A percentile compares a stretch with the other conserved stretches of the same genome.
phyloP scores from a whole-genome alignment of 2,329 filamentous ascomycete species.

The Cryphonectria japonica region DNA sequence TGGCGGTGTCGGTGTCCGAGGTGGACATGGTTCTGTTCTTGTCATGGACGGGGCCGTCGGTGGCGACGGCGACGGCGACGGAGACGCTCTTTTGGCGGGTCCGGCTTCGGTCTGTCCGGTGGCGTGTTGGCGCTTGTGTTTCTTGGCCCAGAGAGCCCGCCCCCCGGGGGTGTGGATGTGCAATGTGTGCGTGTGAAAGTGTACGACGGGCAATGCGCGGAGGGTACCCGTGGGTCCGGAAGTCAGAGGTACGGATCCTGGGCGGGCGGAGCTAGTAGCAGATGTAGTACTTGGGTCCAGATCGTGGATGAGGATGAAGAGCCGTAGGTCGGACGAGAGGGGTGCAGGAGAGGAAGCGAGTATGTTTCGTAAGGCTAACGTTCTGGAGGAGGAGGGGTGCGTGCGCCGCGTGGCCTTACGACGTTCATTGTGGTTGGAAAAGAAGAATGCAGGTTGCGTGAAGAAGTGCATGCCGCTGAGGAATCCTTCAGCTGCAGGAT shows the following conservation, averaged over 20 bases:
- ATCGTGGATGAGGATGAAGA: neutral
- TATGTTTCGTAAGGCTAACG: neutral
- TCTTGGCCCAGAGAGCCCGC: neutral
- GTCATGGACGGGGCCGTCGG: slow-evolving; percentile 19
- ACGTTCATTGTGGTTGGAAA: neutral
- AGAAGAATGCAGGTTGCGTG: neutral
- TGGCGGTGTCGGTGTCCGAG: slow-evolving; percentile 44
- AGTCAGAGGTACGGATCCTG: neutral
- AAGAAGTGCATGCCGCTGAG: neutral
- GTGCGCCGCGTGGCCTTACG: slow-evolving; percentile 13
- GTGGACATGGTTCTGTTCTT: slow-evolving; percentile 39
- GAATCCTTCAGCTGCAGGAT: slow-evolving; percentile 5
- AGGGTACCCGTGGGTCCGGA: neutral
- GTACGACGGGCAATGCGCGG: neutral
- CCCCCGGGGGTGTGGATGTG: neutral
- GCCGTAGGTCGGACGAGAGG: neutral
- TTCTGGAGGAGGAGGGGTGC: neutral
- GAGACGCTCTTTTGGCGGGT: neutral
- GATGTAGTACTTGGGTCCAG: neutral
- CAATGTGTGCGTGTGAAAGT: neutral
- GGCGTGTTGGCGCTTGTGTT: neutral
- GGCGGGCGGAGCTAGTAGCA: neutral
- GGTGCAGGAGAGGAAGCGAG: neutral
- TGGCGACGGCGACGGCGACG: neutral
- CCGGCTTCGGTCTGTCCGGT: slow-evolving; percentile 9